Base-by-base conservation (phyloP, 129 eudicot genomes). In the Flaveria brownii region DNA sequence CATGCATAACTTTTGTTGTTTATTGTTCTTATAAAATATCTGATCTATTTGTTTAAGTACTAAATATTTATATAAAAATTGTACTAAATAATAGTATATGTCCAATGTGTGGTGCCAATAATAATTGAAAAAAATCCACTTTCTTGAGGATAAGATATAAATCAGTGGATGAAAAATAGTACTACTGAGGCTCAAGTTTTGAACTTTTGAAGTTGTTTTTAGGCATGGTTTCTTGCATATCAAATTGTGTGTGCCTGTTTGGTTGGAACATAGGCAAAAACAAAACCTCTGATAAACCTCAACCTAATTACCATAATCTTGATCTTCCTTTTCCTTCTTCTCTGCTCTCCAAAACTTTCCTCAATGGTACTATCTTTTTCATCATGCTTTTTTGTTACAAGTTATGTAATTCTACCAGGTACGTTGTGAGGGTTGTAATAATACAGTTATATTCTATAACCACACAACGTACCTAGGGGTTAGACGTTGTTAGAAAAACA, bases 261-360 rank as follows among this genome's bases (percentile, higher is more conserved):
- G 89, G 84, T 64, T 93, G 98, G 97, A 87, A 87, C 30, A 61
- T 84, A 74, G 93, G 92, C 72, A 87, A 77, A 62, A 83, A 73
- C 66, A 79, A 47, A 26, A 75, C 47, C 36, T 68, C 77, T 72
- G 78, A 68, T 20, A 84, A 62, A 59, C 87, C 90, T 63, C 87
- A 86, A 70, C 86, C 88, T 43, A 86, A 85, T 76, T 94, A 91
- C 78, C 89, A 91, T 82, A 85, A 89, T 68, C 56, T 81, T 82
- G 86, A 86, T 75, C 93, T 85, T 76, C 96, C 97, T 20, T 89
- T 94, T 59, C 83, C 97, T 2, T 84, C 88, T 80, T 91, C 96
- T 82, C 86, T 94, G 0, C 84, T 93, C 80, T 42, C 62, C 77
- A 87, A 88, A 68, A 93, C 98, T 6, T 93, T 93, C 83, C 87